These are phyloP conservation scores for Ophioceras dolichostomum DNA, from an alignment of 2,329 filamentous ascomycete species.

Conservation along the genomic window DNA sequence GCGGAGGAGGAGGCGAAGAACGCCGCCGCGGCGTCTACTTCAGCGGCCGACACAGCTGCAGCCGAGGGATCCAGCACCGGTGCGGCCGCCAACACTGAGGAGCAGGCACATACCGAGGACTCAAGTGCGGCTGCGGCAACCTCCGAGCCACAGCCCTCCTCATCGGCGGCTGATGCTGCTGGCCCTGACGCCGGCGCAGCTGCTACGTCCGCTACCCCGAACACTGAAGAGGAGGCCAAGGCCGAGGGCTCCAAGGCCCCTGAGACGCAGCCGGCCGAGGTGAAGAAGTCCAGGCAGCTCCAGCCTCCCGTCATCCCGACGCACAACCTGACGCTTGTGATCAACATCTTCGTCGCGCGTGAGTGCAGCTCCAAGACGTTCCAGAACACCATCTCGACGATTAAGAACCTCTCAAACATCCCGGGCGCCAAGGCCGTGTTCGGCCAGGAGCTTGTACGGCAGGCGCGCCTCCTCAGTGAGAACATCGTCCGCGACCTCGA, in stretches of 20 bases:
- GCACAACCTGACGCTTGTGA: constrained; percentile 82
- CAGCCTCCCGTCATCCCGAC: constrained; percentile 78
- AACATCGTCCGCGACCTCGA: constrained; percentile 77
- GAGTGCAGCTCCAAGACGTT: constrained; percentile 98
- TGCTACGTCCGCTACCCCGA: constrained; percentile 12
- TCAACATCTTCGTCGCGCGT: constrained; percentile 89
- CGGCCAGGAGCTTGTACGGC: constrained; percentile 80
- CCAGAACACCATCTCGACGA: constrained; percentile 93
- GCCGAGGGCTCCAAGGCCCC: constrained; percentile 22
- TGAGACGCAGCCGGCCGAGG: constrained; percentile 25
- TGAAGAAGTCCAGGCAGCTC: constrained; percentile 45
- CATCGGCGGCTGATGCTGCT: constrained; percentile 9
- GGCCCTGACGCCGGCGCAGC: constrained; percentile 4
- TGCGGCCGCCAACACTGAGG: constrained; percentile 15
- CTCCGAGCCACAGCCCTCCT: constrained; percentile 11
- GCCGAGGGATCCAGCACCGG: constrained; percentile 4
- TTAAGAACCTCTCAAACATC: constrained; percentile 92
- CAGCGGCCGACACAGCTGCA: constrained; percentile 3
- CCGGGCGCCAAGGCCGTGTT: constrained; percentile 83
- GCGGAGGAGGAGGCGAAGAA: constrained; percentile 41
- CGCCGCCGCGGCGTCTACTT: constrained; percentile 13
- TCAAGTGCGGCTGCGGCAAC: constrained; percentile 11
- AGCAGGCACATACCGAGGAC: constrained; percentile 15
- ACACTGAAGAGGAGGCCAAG: background rate
- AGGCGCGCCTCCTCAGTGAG: constrained; percentile 74